These are phyloP conservation scores for Lizonia empirigonia DNA, from an alignment of 2,329 filamentous ascomycete genomes.

Conservation along the genomic window DNA sequence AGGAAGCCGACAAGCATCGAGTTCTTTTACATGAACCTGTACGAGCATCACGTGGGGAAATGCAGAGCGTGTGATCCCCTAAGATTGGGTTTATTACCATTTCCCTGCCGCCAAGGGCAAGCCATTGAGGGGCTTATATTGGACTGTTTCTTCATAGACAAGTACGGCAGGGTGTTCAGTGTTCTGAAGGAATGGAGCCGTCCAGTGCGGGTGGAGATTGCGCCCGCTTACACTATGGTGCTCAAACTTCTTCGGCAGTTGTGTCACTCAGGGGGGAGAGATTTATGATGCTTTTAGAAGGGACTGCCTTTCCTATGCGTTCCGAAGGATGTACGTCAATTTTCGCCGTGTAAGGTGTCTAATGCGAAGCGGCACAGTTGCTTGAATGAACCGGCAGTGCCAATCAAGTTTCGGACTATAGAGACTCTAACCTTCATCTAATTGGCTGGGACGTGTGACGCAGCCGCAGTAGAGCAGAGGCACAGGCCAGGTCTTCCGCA, in stretches of 20 bases:
- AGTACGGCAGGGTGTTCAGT: not conserved
- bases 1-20: slow-evolving; percentile 4
- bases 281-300: too few species aligned
- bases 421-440: too few species aligned
- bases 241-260: not conserved
- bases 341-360: not conserved
- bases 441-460: not conserved
- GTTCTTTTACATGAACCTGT: slow-evolving; percentile 6
- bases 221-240: not conserved
- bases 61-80: slow-evolving; percentile 2
- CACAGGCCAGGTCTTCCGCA: not conserved
- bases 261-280: too few species aligned
- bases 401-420: too few species aligned
- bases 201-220: not conserved
- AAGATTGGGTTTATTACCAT: not conserved
- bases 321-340: too few species aligned
- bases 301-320: too few species aligned
- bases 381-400: not conserved
- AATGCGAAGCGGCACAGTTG: not conserved
- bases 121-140: not conserved
- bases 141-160: not conserved
- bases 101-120: not conserved
- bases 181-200: not conserved
- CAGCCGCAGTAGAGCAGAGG: not conserved
- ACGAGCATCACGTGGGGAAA: slow-evolving; percentile 3